phyloP scores from a whole-genome alignment of 1,139 yeast genomes.

The Saccharomycopsis hybrid region DNA sequence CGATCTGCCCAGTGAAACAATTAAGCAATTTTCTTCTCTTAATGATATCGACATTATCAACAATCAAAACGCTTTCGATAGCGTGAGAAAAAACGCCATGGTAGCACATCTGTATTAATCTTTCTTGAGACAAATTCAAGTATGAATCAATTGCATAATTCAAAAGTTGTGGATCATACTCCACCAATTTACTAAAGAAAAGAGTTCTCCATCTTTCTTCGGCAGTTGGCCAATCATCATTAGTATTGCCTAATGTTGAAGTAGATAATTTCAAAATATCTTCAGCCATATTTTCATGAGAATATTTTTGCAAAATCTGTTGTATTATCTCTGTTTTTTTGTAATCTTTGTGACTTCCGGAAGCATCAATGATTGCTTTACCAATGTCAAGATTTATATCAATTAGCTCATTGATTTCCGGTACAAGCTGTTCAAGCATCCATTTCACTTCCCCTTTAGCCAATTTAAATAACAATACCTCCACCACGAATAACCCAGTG shows the following conservation, averaged over 20 bases:
- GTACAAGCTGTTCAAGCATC: conserved; percentile 64
- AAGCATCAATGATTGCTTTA: conserved; percentile 60
- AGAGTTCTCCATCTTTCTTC: conserved; percentile 79
- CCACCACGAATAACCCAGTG: conserved; percentile 80
- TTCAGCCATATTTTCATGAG: conserved; percentile 52
- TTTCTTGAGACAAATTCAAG: conserved; percentile 50
- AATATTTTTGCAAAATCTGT: conserved; percentile 53
- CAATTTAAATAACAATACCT: conserved; percentile 55
- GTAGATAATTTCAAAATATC: conserved; percentile 55
- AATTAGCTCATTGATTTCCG: conserved; percentile 55
- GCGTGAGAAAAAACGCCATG: conserved; percentile 91
- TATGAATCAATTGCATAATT: conserved; percentile 55
- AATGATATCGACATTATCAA: conserved; percentile 45
- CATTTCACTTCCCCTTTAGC: conserved; percentile 53
- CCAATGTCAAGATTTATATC: conserved; percentile 70
- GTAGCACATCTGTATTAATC: conserved; percentile 63
- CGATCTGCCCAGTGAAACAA: conserved; percentile 47
- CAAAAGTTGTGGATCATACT: conserved; percentile 55
- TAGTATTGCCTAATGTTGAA: conserved; percentile 74
- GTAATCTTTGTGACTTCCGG: conserved; percentile 52
- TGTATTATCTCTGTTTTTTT: conserved; percentile 58
- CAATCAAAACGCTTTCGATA: conserved; percentile 54
- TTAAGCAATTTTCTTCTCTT: conserved; percentile 67
- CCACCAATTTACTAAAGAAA: conserved; percentile 64
- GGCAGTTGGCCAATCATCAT: conserved; percentile 88